Percentiles rank a stretch among this genome's conserved stretches.
Evolutionary conservation across 2,329 filamentous ascomycete genomes (phyloP).

Genomic region (Biscogniauxia mediterranea): DNA sequence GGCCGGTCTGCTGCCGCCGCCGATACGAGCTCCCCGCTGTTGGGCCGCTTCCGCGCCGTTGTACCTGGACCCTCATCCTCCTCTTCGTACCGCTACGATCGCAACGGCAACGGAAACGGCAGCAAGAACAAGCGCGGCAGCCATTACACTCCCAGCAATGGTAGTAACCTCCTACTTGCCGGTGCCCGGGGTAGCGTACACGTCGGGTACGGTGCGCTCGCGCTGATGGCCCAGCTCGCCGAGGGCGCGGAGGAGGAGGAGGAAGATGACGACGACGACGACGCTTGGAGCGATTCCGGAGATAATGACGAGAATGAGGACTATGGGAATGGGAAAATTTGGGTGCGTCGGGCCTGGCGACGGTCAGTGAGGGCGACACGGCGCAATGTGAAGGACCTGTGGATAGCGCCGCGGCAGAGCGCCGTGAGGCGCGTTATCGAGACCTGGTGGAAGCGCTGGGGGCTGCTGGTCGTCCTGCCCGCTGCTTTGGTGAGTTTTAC

Average conservation of each 20-base stretch:
- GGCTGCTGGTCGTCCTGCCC: conserved; percentile 59
- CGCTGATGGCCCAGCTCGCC: conserved; percentile 40
- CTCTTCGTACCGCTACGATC: conserved; percentile 9
- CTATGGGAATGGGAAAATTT: conserved; percentile 24
- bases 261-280: conserved; percentile 31
- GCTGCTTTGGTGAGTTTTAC: conserved; percentile 52
- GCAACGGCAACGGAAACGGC: conserved; percentile 2
- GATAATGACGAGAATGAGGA: conserved; percentile 28
- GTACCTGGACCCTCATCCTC: conserved; percentile 13
- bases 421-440: conserved; percentile 59
- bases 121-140: background rate
- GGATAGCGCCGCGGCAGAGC: conserved; percentile 58
- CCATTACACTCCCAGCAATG: conserved; percentile 5
- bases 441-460: conserved; percentile 63
- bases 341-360: conserved; percentile 29
- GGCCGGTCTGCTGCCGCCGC: conserved; percentile 41
- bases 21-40: conserved; percentile 55
- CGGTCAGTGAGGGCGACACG: conserved; percentile 34
- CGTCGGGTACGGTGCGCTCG: conserved; percentile 53
- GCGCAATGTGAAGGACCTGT: conserved; percentile 49
- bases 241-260: conserved; percentile 14
- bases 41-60: conserved; percentile 65
- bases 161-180: conserved; percentile 38
- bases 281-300: conserved; percentile 15
- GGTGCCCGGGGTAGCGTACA: conserved; percentile 51